phyloP scores from a whole-genome alignment of 306 rosid genomes.

The Lupinus albus region DNA sequence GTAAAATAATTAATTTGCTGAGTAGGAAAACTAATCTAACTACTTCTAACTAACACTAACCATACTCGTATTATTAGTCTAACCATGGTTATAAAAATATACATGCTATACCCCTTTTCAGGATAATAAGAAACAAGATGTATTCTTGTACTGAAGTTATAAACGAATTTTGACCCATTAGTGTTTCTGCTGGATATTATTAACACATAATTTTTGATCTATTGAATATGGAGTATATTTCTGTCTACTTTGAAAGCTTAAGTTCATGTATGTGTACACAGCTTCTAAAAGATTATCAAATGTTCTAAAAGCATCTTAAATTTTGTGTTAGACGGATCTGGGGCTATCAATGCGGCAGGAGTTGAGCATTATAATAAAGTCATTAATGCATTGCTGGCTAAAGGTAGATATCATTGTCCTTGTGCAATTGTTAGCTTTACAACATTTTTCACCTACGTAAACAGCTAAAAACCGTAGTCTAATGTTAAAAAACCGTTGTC shows the following conservation, averaged over 20 bases:
- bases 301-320: conserved; percentile 3
- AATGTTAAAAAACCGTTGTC: too few relatives aligned
- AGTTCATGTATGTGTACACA: background rate
- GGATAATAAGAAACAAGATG: background rate
- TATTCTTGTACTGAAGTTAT: background rate
- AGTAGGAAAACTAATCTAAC: too few relatives aligned
- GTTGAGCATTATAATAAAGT: conserved; percentile 80
- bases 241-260: background rate
- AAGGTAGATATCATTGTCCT: conserved; percentile 50
- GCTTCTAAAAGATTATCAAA: background rate
- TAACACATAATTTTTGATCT: background rate
- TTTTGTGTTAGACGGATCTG: conserved; percentile 68
- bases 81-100: background rate
- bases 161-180: conserved; percentile 2
- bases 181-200: background rate
- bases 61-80: too few relatives aligned
- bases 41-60: too few relatives aligned
- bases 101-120: background rate
- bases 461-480: too few relatives aligned
- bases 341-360: conserved; percentile 75
- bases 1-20: too few relatives aligned
- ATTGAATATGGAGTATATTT: background rate
- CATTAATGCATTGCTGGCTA: conserved; percentile 76
- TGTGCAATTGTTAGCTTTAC: conserved; percentile 9
- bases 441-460: too few relatives aligned